Conservation (phyloP, 2,329 filamentous ascomycete genomes). For the Aspergillus sclerotialis region DNA sequence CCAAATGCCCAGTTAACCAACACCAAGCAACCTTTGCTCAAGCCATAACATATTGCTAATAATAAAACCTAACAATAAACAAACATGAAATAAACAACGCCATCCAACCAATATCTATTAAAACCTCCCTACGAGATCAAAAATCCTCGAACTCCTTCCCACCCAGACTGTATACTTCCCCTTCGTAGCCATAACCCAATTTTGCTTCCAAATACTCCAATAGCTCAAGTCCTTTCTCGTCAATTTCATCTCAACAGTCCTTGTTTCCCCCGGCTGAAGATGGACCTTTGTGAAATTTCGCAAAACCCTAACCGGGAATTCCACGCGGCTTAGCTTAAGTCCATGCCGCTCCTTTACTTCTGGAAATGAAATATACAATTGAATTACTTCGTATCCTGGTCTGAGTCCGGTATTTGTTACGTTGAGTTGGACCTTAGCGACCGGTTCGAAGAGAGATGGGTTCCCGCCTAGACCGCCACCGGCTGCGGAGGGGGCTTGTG, state of each 20-base stretch:
- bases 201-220: conserved; percentile 61
- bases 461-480: conserved; percentile 55
- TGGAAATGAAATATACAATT: conserved; percentile 63
- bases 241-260: conserved; percentile 51
- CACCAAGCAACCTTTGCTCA: too few relatives aligned
- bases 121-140: conserved; percentile 23
- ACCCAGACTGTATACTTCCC: conserved; percentile 28
- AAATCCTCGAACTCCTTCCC: conserved; percentile 29
- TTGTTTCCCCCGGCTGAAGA: conserved; percentile 48
- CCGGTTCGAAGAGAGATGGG: conserved; percentile 44
- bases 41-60: too few relatives aligned
- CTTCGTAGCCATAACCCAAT: conserved; percentile 57
- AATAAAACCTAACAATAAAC: too few relatives aligned
- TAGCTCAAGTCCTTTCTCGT: conserved; percentile 66
- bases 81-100: too few relatives aligned
- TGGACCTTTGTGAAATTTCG: conserved; percentile 66
- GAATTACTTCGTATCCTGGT: conserved; percentile 45
- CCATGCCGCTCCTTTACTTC: conserved; percentile 2
- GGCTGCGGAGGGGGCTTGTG: conserved; percentile 51
- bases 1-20: too few relatives aligned
- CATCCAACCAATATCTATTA: conserved; percentile 5
- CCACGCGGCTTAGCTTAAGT: conserved; percentile 36
- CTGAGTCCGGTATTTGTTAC: conserved; percentile 45
- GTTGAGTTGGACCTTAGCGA: conserved; percentile 40
- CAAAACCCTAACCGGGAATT: conserved; percentile 58